Evolutionary conservation across 148 eudicot species (phyloP), one percentile per base, ranked within the genome.

Genomic region (Vaccinium macrocarpon): DNA sequence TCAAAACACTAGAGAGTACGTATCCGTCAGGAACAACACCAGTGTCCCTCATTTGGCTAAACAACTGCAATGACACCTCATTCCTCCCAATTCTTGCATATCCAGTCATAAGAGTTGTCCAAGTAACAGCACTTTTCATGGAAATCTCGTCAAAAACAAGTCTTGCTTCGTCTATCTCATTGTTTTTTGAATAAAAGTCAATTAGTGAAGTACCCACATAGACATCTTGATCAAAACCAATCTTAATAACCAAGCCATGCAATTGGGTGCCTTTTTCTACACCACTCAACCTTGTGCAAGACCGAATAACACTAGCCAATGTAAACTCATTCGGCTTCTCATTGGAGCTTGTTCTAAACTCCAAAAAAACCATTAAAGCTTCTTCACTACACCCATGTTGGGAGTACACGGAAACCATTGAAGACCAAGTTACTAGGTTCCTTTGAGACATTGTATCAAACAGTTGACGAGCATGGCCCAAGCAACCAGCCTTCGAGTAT

Each of bases 371-470:
- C 78, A 51, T 56, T 27, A 91, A 86, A 27, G 90, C 92, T 72
- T 92, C 89, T 56, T 85, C 88, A 87, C 59, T 57, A 76, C 78
- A 84, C 64, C 90, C 91, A 68, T 86, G 79, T 70, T 85, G 87
- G 19, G 84, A 77, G 78, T 88, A 90, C 82, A 82, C 80, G 7
- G 92, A 89, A 83, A 94, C 85, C 90, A 94, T 62, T 1, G 97
- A 90, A 81, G 95, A 89, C 95, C 95, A 94, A 62, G 95, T 88
- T 29, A 88, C 82, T 70, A 94, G 76, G 86, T 87, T 92, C 87
- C 87, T 91, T 52, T 88, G 85, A 80, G 93, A 86, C 94, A 91
- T 89, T 94, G 71, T 84, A 83, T 90, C 94, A 70, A 94, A 94
- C 91, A 94, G 56, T 21, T 32, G 49, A 81, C 87, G 84, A 0